Evolutionary conservation across 2,329 filamentous ascomycete species (phyloP).

Genomic region (Monosporascus sp.): DNA sequence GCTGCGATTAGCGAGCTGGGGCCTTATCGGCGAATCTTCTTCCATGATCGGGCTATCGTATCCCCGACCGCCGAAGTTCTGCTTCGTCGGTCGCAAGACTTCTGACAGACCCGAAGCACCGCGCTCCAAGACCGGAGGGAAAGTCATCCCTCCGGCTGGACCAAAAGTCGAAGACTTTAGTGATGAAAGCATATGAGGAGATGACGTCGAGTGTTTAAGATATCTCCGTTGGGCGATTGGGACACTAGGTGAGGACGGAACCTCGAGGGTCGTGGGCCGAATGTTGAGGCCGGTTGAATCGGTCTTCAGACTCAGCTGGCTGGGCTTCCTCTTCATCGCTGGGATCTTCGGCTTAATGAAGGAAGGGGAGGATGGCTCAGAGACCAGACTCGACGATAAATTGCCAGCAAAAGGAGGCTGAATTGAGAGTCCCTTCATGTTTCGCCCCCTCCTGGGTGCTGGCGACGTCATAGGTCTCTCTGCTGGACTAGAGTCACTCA

Average conservation of each 20-base stretch:
- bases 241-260: constrained; percentile 51
- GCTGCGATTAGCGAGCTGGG: constrained; percentile 57
- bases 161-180: constrained; percentile 57
- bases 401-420: constrained; percentile 54
- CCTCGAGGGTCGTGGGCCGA: constrained; percentile 43
- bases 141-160: constrained; percentile 58
- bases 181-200: constrained; percentile 60
- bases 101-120: constrained; percentile 58
- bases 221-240: constrained; percentile 58
- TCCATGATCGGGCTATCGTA: constrained; percentile 45
- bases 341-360: constrained; percentile 79
- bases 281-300: constrained; percentile 53
- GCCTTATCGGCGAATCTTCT: constrained; percentile 54
- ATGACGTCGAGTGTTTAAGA: constrained; percentile 63
- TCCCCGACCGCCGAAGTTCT: constrained; percentile 20
- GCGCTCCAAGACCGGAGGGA: constrained; percentile 55
- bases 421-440: constrained; percentile 79
- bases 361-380: constrained; percentile 66
- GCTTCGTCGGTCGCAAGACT: constrained; percentile 49
- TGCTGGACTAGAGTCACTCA: constrained; percentile 35
- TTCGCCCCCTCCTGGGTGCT: constrained; percentile 67
- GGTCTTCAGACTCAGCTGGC: constrained; percentile 73
- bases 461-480: constrained; percentile 63
- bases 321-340: constrained; percentile 67
- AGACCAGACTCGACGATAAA: constrained; percentile 46